phyloP scores from a whole-genome alignment of 257 asterid species.

The Solanum bukasovii region DNA sequence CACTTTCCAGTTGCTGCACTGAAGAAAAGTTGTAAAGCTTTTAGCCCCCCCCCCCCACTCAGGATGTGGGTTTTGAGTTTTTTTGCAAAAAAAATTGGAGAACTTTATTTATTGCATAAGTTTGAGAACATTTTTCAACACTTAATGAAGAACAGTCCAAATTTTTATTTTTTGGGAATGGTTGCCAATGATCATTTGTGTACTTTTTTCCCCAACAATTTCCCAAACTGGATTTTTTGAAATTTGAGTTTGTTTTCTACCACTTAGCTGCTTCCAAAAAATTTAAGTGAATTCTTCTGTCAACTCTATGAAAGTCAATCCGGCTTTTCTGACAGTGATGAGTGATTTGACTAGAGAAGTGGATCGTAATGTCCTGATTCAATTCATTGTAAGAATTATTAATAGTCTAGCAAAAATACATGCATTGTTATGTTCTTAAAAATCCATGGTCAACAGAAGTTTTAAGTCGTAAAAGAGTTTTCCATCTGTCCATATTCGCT shows the following conservation, averaged over 20 bases:
- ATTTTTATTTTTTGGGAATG: background rate
- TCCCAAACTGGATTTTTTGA: background rate
- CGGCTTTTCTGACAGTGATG: background rate
- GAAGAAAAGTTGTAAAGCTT: background rate
- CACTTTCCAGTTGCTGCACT: background rate
- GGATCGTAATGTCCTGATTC: background rate
- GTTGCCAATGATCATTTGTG: background rate
- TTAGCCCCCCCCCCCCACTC: background rate
- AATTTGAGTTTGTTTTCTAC: background rate
- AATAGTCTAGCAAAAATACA: background rate
- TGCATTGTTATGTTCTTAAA: background rate
- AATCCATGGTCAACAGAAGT: background rate
- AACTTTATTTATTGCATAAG: background rate
- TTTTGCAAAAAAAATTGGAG: background rate
- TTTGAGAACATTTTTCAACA: background rate
- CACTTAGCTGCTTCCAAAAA: background rate
- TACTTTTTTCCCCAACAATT: background rate
- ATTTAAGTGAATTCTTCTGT: background rate
- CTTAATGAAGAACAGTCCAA: background rate
- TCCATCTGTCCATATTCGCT: background rate
- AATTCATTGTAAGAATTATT: background rate
- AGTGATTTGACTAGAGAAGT: background rate
- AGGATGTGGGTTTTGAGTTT: background rate
- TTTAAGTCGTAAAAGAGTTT: background rate
- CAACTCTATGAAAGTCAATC: background rate